Conservation (phyloP, 345 rosid species). For the Mallotus nudiflorus region DNA sequence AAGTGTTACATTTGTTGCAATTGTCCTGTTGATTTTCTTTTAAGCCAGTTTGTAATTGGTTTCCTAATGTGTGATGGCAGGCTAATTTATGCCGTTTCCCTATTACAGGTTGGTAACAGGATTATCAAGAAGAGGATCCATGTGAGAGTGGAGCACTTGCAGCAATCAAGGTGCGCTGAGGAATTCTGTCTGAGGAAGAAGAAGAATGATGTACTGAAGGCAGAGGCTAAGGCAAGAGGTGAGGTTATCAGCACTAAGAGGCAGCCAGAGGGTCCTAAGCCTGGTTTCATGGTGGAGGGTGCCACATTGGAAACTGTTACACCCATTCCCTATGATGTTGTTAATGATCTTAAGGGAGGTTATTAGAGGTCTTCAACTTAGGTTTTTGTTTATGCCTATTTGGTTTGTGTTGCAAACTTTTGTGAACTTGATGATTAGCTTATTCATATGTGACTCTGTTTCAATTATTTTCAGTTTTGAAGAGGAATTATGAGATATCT, state of each 20-base stretch:
- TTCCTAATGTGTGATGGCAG: too few species aligned
- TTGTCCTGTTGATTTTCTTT: too few species aligned
- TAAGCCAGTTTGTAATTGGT: too few species aligned
- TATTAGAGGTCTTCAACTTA: conserved; percentile 36
- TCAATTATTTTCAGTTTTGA: conserved; percentile 23
- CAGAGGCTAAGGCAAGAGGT: conserved; percentile 67
- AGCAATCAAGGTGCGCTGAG: conserved; percentile 65
- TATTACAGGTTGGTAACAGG: conserved; percentile 51
- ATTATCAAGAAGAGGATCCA: conserved; percentile 73
- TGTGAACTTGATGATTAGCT: not conserved
- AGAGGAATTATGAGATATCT: conserved; percentile 11
- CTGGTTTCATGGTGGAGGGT: conserved; percentile 80
- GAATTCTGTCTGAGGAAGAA: conserved; percentile 58
- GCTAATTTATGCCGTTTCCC: too few species aligned
- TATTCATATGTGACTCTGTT: conserved; percentile 7
- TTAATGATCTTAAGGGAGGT: conserved; percentile 79
- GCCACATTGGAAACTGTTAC: conserved; percentile 73
- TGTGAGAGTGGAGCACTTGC: conserved; percentile 65
- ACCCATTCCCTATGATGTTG: conserved; percentile 78
- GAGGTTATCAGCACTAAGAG: conserved; percentile 70
- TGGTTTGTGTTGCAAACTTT: conserved; percentile 8
- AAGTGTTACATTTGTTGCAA: not conserved
- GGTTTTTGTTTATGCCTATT: conserved; percentile 3
- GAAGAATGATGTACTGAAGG: conserved; percentile 63
- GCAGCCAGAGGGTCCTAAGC: conserved; percentile 72